phyloP scores from a whole-genome alignment of 1,284 basidiomycete species.

The Ceratobasidium sp. region DNA sequence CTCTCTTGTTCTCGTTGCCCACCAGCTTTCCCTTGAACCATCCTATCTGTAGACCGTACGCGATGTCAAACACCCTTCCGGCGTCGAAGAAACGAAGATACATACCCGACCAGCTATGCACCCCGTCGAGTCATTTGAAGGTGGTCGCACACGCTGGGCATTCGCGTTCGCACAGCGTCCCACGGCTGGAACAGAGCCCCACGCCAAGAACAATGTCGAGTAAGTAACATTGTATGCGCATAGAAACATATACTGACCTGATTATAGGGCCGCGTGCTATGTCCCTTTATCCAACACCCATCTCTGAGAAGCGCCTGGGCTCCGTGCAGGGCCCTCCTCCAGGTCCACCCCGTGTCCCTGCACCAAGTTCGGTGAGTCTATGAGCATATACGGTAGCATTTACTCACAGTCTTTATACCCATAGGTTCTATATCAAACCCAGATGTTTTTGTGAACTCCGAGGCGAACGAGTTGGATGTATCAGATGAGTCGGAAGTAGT shows the following conservation, averaged over 20 bases:
- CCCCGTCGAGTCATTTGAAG: no score
- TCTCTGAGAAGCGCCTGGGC: not conserved
- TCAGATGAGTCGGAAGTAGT: not conserved
- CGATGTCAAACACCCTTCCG: no score
- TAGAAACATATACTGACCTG: not conserved
- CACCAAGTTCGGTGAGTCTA: not conserved
- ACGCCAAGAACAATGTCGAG: not conserved
- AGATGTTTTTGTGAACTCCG: not conserved
- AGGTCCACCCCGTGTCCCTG: not conserved
- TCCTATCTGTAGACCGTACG: no score
- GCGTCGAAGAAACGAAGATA: no score
- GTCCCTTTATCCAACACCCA: not conserved
- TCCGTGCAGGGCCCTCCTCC: not conserved
- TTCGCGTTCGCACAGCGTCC: no score
- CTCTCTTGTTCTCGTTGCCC: no score
- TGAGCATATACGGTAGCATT: not conserved
- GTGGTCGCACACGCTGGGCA: no score
- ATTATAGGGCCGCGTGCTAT: not conserved
- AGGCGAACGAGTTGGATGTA: not conserved
- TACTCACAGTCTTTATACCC: not conserved
- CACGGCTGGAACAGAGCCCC: no score
- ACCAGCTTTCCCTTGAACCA: no score
- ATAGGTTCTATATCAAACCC: not conserved
- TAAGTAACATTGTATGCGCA: not conserved
- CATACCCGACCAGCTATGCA: no score